Evolutionary conservation across 768 basidiomycete genomes (phyloP).

Genomic region (Suillus clintonianus): DNA sequence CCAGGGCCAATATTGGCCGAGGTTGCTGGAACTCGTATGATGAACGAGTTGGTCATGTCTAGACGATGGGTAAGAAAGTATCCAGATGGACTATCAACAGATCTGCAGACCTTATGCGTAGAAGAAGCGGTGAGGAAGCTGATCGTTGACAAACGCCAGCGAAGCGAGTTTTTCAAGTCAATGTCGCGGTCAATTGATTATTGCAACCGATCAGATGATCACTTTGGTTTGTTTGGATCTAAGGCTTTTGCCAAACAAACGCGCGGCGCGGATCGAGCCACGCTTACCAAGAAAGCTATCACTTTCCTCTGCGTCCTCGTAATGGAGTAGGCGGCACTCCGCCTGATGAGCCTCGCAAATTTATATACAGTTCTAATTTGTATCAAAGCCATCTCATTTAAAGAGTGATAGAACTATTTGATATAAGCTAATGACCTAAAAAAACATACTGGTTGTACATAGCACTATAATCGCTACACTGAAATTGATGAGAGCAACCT

Average conservation of each 20-base stretch:
- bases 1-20: conserved; percentile 99
- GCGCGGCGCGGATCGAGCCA: neutral
- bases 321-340: neutral
- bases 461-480: conserved; percentile 16
- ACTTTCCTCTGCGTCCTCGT: neutral
- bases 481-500: neutral
- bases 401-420: neutral
- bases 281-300: neutral
- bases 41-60: conserved; percentile 42
- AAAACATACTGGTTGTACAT: conserved; percentile 4
- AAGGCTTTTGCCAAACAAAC: conserved; percentile 11
- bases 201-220: neutral
- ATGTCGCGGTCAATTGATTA: neutral
- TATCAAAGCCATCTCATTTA: neutral
- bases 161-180: neutral
- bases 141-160: neutral
- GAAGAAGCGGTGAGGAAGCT: neutral
- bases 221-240: conserved; percentile 5
- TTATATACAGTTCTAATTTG: neutral
- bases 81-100: neutral
- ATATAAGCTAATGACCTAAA: neutral
- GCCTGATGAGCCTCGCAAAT: neutral
- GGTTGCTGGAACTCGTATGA: conserved; percentile 91
- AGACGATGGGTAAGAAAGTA: neutral
- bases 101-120: neutral